phyloP scores from a whole-genome alignment of 2,329 filamentous ascomycete species.

The Chaetomiaceae sp. region DNA sequence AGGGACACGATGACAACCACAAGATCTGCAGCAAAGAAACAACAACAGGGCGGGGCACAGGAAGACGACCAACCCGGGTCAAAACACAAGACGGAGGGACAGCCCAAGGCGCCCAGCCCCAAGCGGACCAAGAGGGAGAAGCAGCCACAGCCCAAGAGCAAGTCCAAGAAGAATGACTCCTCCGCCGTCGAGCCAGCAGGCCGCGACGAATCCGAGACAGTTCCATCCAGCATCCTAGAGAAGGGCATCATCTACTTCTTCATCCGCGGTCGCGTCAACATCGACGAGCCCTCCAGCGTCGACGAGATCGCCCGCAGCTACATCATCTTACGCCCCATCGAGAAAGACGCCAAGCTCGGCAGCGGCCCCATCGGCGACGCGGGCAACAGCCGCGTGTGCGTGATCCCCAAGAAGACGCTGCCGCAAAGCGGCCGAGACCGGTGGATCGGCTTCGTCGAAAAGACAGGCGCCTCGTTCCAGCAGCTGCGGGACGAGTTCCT shows the following conservation, averaged over 20 bases:
- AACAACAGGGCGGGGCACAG: conserved; percentile 8
- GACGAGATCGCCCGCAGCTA: conserved; percentile 71
- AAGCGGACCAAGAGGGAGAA: conserved; percentile 34
- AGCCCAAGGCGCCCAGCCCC: conserved; percentile 31
- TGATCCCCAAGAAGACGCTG: conserved; percentile 78
- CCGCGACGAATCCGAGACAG: conserved; percentile 27
- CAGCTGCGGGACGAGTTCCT: conserved; percentile 70
- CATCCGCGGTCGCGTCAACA: conserved; percentile 68
- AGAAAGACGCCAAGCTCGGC: conserved; percentile 60
- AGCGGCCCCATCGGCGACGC: conserved; percentile 41
- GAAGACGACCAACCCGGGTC: conserved; percentile 23
- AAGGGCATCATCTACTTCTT: conserved; percentile 93
- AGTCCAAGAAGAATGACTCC: conserved; percentile 27
- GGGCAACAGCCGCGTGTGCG: conserved; percentile 64
- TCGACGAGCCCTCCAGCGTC: conserved; percentile 62
- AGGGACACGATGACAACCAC: conserved; percentile 15
- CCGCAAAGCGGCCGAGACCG: conserved; percentile 62
- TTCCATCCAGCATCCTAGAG: conserved; percentile 60
- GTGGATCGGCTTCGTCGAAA: conserved; percentile 81
- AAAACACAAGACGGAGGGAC: conserved; percentile 31
- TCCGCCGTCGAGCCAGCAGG: conserved; percentile 27
- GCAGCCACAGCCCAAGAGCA: not conserved
- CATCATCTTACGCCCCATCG: conserved; percentile 71
- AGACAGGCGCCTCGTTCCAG: conserved; percentile 57
- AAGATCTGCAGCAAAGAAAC: conserved; percentile 17